Evolutionary conservation across 2,329 filamentous ascomycete species (phyloP).

Genomic region (Xylariaceae sp.): DNA sequence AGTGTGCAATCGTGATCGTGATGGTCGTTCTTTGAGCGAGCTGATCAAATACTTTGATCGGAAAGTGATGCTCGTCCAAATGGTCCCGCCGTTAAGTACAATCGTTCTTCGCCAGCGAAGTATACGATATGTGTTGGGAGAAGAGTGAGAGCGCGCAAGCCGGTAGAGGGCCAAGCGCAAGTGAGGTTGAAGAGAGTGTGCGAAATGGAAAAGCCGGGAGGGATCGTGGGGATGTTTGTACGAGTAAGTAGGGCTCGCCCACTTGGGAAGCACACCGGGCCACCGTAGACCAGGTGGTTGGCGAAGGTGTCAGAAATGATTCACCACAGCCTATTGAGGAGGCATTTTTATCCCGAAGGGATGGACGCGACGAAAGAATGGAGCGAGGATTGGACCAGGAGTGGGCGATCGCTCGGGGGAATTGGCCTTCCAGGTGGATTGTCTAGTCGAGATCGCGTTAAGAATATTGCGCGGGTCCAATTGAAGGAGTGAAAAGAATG

Average conservation of each 20-base stretch:
- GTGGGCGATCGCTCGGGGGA: neutral
- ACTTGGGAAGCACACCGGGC: neutral
- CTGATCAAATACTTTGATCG: constrained; percentile 6
- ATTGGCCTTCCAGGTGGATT: constrained; percentile 4
- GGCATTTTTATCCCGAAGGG: neutral
- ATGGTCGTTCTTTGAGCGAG: constrained; percentile 11
- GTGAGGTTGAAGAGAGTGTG: constrained; percentile 12
- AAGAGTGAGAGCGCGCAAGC: constrained; percentile 20
- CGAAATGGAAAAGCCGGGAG: neutral
- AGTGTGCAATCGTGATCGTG: constrained; percentile 22
- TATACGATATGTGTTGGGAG: constrained; percentile 37
- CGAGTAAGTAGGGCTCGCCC: neutral
- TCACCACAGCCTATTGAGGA: neutral
- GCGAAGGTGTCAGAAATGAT: neutral
- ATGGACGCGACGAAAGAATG: neutral
- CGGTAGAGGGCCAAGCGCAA: constrained; percentile 11
- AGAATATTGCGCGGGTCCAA: neutral
- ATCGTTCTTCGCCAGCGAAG: constrained; percentile 48
- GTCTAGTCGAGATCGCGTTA: neutral
- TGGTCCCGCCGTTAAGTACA: constrained; percentile 41
- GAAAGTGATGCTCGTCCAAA: constrained; percentile 20
- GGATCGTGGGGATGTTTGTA: neutral
- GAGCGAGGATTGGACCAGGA: neutral
- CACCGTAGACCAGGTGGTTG: neutral
- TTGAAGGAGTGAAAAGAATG: neutral